Evolutionary conservation across 2,329 filamentous ascomycete genomes (phyloP).

Genomic region (Colletotrichum chrysophilum): DNA sequence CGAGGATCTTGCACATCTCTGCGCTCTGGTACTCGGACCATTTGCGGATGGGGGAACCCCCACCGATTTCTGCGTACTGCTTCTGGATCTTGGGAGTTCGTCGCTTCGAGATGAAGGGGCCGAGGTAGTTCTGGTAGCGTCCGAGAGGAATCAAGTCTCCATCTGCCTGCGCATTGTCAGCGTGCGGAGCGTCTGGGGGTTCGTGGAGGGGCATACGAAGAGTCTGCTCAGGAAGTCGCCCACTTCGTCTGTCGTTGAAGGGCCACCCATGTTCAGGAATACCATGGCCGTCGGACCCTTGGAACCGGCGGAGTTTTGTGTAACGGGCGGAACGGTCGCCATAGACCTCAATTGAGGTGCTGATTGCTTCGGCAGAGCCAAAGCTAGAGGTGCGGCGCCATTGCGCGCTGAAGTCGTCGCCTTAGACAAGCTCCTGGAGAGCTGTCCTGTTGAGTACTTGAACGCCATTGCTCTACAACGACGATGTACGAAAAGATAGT

Average conservation of each 20-base stretch:
- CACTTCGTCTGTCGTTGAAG: slow-evolving; percentile 86
- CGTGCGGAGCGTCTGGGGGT: not conserved
- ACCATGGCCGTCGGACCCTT: slow-evolving; percentile 96
- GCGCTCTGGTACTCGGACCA: slow-evolving; percentile 95
- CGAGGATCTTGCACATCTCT: slow-evolving; percentile 97
- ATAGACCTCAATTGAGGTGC: slow-evolving; percentile 49
- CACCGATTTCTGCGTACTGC: slow-evolving; percentile 94
- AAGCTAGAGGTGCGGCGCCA: slow-evolving; percentile 18
- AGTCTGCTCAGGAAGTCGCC: slow-evolving; percentile 87
- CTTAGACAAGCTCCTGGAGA: slow-evolving; percentile 34
- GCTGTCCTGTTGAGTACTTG: slow-evolving; percentile 41
- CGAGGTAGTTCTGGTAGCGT: slow-evolving; percentile 87
- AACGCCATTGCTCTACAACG: slow-evolving; percentile 39
- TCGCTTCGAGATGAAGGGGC: slow-evolving; percentile 82
- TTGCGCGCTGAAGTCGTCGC: slow-evolving; percentile 19
- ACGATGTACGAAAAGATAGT: not conserved
- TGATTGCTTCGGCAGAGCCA: slow-evolving; percentile 32
- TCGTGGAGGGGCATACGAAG: slow-evolving; percentile 69
- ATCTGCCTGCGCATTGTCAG: slow-evolving; percentile 69
- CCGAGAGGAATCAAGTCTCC: slow-evolving; percentile 95
- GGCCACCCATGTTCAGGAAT: slow-evolving; percentile 98
- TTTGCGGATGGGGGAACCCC: slow-evolving; percentile 96
- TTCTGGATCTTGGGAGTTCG: slow-evolving; percentile 96
- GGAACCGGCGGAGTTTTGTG: slow-evolving; percentile 72
- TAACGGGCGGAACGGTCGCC: slow-evolving; percentile 78